These are phyloP conservation scores for Lactifluus echinatus DNA, from an alignment of 768 basidiomycete genomes.

Conservation along the genomic window DNA sequence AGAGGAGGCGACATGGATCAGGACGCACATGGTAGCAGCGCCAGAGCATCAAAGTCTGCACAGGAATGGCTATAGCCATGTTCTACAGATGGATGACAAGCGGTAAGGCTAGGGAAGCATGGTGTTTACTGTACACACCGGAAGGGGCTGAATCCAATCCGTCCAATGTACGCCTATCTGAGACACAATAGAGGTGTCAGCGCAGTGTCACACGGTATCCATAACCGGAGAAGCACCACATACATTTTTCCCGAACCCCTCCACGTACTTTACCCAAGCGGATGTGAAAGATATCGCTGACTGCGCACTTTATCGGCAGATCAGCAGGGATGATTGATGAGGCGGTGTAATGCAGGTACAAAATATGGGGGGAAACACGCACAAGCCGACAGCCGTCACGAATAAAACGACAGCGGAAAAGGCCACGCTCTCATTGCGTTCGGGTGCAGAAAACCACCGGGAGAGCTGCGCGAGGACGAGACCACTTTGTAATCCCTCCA, in stretches of 20 bases:
- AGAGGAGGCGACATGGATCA: neutral
- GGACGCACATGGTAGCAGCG: constrained; percentile 13
- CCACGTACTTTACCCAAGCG: neutral
- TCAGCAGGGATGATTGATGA: neutral
- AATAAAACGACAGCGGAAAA: neutral
- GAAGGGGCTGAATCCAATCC: neutral
- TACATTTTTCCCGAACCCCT: neutral
- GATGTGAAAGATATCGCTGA: neutral
- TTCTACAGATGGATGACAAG: neutral
- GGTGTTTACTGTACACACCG: neutral
- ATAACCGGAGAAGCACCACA: neutral
- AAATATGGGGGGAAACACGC: neutral
- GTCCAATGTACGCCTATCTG: neutral
- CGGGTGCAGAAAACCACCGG: constrained; percentile 1
- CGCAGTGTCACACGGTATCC: neutral
- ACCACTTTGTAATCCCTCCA: neutral
- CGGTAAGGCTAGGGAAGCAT: neutral
- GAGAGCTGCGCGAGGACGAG: constrained; percentile 7
- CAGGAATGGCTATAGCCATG: neutral
- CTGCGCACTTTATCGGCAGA: constrained; percentile 4
- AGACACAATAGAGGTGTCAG: neutral
- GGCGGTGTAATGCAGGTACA: no score
- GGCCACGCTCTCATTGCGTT: neutral
- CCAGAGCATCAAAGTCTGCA: constrained; percentile 8
- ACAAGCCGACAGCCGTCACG: constrained; percentile 8